Evolutionary conservation across 306 rosid species (phyloP), one percentile per base, ranked within the genome.

Genomic region (Hippophae rhamnoides): DNA sequence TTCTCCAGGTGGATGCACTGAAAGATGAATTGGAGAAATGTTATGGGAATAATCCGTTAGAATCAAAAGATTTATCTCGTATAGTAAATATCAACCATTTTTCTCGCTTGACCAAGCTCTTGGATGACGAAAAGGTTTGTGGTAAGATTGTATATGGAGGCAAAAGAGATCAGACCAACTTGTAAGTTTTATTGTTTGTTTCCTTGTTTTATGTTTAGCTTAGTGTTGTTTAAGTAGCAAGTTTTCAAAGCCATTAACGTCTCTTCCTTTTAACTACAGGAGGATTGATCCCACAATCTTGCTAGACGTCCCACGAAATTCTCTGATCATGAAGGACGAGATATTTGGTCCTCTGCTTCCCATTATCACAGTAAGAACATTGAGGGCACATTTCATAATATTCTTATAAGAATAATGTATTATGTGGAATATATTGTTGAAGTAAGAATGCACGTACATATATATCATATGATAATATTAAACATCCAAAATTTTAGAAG

Each of bases 321-420:
- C 97, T 51, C 45, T 83, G 72, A 79, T 93, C 57, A 93, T 93
- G 99, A 69, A 12, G 23, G 99, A 93, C 56, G 99, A 93, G 74
- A 93, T 93, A 59, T 93, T 93, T 62, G 99, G 99, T 69, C 99
- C 99, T 18, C 76, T 93, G 71, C 95, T 93, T 75, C 97, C 99
- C 67, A 88, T 93, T 76, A 3, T 88, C 70, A 84, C 84, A 76
- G 99, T 92, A 81, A 45, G 86, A 74, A 58, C 27, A 46, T 56
- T 14, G 47, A 58, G 50, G 2, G 2, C 38, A 31, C 38, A 31
- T 31, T 64, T 54, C 47, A 6, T 7, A 38, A 47, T 23, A 45
- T 7, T 54, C 41, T 31, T 41, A 12, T 23, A 13, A 12, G 63
- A 14, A 51, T 51, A 18, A 52, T 46, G 13, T 49, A 7, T 49